Conservation (phyloP, 192 early-diverging fungal species). For the Backusella psychrophila region DNA sequence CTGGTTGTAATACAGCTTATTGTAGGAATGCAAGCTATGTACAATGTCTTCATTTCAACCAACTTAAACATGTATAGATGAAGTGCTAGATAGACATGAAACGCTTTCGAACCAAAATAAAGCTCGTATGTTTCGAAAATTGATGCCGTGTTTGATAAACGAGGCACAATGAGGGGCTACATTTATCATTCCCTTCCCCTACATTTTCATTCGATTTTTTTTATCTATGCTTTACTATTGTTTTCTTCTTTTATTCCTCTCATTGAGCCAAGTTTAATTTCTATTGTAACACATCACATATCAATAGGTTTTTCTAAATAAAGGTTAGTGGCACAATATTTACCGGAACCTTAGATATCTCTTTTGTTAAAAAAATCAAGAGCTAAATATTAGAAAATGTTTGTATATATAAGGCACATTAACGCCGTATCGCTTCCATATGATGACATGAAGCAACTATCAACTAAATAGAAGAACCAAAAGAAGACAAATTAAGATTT, state of each 20-base stretch:
- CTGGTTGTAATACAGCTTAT: neutral
- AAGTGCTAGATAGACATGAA: constrained; percentile 5
- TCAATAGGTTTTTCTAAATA: neutral
- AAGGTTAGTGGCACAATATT: neutral
- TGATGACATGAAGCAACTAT: neutral
- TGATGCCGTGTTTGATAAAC: neutral
- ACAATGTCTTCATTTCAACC: neutral
- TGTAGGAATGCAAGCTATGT: neutral
- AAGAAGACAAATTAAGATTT: constrained; percentile 2
- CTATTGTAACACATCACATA: neutral
- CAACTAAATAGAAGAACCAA: neutral
- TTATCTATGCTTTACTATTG: neutral
- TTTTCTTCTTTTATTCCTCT: neutral
- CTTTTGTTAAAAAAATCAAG: neutral
- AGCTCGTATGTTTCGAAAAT: neutral
- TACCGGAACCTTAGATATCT: neutral
- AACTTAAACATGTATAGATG: neutral
- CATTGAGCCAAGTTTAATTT: neutral
- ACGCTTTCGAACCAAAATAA: neutral
- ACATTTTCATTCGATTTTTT: neutral
- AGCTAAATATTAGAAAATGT: neutral
- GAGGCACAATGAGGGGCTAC: neutral
- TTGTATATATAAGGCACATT: neutral
- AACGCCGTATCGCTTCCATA: neutral
- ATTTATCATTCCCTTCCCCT: constrained; percentile 2